phyloP scores from a whole-genome alignment of 2,329 filamentous ascomycete species.

The Beauveria sp. region DNA sequence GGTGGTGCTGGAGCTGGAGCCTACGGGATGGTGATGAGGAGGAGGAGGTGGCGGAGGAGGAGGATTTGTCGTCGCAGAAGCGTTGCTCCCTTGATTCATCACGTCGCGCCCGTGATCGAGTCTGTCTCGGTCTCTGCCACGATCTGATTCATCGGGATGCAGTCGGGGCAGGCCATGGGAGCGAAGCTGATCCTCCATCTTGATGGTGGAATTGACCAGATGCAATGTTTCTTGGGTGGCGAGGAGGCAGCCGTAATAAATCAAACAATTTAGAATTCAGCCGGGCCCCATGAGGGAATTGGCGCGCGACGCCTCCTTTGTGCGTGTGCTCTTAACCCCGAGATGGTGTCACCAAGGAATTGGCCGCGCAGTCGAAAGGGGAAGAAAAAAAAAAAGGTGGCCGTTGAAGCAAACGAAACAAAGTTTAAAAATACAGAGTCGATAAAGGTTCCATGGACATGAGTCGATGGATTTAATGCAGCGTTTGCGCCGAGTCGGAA shows the following conservation, averaged over 20 bases:
- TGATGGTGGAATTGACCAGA: neutral
- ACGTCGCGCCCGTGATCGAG: constrained; percentile 38
- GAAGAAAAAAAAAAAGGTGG: neutral
- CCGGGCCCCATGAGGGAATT: neutral
- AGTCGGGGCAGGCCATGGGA: neutral
- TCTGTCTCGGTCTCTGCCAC: constrained; percentile 8
- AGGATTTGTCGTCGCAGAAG: neutral
- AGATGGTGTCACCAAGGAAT: neutral
- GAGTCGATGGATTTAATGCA: neutral
- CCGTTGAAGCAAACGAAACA: neutral
- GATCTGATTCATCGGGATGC: neutral
- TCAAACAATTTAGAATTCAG: neutral
- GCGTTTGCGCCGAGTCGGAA: neutral
- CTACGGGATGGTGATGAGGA: neutral
- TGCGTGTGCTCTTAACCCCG: neutral
- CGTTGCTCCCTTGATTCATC: constrained; percentile 29
- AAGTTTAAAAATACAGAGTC: neutral
- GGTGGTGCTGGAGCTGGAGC: neutral
- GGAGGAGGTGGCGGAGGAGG: neutral
- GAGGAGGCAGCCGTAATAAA: neutral
- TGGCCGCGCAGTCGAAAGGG: neutral
- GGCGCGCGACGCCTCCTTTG: neutral
- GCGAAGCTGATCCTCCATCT: neutral
- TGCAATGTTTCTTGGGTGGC: neutral
- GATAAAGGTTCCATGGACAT: neutral